Evolutionary conservation across 768 basidiomycete genomes (phyloP).

Genomic region (Xerocomellus intermedius): DNA sequence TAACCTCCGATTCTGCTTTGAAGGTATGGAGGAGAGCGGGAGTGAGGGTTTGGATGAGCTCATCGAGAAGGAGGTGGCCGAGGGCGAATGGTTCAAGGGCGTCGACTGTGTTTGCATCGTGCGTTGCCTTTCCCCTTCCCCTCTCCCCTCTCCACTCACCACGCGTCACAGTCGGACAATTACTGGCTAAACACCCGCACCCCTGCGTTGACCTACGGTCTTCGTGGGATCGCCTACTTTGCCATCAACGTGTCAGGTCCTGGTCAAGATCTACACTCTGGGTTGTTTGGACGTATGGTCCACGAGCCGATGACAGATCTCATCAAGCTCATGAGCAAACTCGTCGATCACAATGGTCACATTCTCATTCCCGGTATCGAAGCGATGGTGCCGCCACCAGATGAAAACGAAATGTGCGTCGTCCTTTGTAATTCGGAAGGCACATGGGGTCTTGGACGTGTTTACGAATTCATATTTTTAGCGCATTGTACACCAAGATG

Average conservation of each 20-base stretch:
- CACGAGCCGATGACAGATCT: conserved; percentile 96
- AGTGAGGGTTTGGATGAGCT: conserved; percentile 89
- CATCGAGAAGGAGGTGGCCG: conserved; percentile 68
- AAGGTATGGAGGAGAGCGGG: conserved; percentile 97
- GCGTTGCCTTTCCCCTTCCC: conserved; percentile 27
- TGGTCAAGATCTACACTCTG: conserved; percentile 85
- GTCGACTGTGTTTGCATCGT: conserved; percentile 95
- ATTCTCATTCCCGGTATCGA: conserved; percentile 90
- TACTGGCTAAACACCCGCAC: conserved; percentile 89
- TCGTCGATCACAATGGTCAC: conserved; percentile 74
- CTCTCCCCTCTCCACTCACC: background rate
- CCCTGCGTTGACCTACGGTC: conserved; percentile 81
- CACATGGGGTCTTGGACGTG: too few species aligned
- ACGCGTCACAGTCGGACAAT: conserved; percentile 71
- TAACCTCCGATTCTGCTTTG: conserved; percentile 89
- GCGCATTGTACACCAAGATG: conserved; percentile 68
- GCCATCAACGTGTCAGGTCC: conserved; percentile 81
- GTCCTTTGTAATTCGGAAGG: background rate
- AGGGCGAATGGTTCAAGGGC: conserved; percentile 77
- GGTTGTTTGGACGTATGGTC: conserved; percentile 77
- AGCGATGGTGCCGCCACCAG: conserved; percentile 74
- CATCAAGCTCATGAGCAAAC: conserved; percentile 76
- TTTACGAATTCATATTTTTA: conserved; percentile 24
- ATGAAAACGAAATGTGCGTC: conserved; percentile 68
- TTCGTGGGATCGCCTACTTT: conserved; percentile 88